A percentile compares a stretch with the other conserved stretches of the same genome.
Evolutionary conservation across 2,329 filamentous ascomycete species (phyloP).

Genomic region (Colletotrichum sp.): DNA sequence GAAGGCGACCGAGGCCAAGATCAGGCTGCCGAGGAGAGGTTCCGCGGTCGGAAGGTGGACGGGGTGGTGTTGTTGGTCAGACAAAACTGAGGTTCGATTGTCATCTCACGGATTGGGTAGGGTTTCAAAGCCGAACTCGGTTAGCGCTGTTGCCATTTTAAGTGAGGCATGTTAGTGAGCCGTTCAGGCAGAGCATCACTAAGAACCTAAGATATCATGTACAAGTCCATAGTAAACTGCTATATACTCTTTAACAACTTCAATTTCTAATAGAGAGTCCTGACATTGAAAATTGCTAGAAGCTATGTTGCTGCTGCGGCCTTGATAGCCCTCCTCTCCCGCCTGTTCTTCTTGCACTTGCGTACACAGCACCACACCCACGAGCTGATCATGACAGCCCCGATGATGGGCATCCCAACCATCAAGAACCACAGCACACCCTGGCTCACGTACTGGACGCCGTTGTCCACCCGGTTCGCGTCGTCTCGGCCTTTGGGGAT

Average conservation of each 20-base stretch:
- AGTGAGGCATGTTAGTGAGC: background rate
- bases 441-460: background rate
- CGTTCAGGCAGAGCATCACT: background rate
- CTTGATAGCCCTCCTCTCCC: background rate
- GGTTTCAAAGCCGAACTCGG: background rate
- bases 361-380: conserved; percentile 15
- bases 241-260: background rate
- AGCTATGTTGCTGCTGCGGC: no score
- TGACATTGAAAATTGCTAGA: no score
- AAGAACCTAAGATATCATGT: background rate
- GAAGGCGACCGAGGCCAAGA: background rate
- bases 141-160: background rate
- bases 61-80: background rate
- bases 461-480: background rate
- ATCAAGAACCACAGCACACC: background rate
- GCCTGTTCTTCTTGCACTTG: background rate
- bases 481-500: conserved; percentile 3
- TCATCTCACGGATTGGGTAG: background rate
- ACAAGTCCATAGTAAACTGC: background rate
- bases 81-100: background rate
- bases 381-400: background rate
- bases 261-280: background rate
- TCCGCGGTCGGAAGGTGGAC: background rate
- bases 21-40: background rate
- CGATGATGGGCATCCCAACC: conserved; percentile 7